A percentile compares a stretch with the other conserved stretches of the same genome.
Evolutionary conservation across 805 yeast species (phyloP).

Genomic region (Kuraishia hungarica): DNA sequence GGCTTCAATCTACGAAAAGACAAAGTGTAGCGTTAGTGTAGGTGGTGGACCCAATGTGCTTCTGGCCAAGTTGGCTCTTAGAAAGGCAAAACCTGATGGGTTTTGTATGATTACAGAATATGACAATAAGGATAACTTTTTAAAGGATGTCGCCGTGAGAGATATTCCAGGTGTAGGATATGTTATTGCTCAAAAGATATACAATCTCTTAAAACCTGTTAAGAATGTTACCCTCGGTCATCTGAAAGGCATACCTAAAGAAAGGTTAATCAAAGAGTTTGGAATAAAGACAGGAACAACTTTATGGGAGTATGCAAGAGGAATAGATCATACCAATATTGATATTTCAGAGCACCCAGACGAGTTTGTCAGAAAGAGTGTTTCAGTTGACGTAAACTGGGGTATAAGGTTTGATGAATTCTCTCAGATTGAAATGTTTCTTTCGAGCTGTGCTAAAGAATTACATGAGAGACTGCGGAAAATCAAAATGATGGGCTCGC

Average conservation of each 20-base stretch:
- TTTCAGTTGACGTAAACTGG: constrained; percentile 86
- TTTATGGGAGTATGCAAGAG: constrained; percentile 51
- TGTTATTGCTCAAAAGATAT: constrained; percentile 38
- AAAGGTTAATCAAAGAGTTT: constrained; percentile 33
- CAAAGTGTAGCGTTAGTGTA: constrained; percentile 66
- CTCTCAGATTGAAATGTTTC: constrained; percentile 56
- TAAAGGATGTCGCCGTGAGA: constrained; percentile 26
- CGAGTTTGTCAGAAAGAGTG: constrained; percentile 56
- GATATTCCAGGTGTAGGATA: constrained; percentile 61
- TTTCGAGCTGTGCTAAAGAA: constrained; percentile 50
- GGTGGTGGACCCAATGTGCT: constrained; percentile 73
- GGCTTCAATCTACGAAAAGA: constrained; percentile 28
- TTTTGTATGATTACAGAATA: constrained; percentile 22
- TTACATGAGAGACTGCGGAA: constrained; percentile 42
- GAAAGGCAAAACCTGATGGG: constrained; percentile 78
- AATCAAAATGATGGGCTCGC: constrained; percentile 41
- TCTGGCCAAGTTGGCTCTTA: constrained; percentile 66
- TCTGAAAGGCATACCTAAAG: constrained; percentile 24
- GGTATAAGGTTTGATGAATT: constrained; percentile 69
- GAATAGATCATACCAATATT: constrained; percentile 57
- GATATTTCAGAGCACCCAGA: constrained; percentile 41
- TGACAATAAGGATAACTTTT: constrained; percentile 19
- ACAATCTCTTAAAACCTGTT: constrained; percentile 17
- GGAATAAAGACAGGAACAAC: constrained; percentile 70
- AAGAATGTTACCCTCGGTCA: constrained; percentile 27